Percentiles rank a stretch among this genome's conserved stretches.
Evolutionary conservation across 768 basidiomycete species (phyloP).

Genomic region (Omphalotus guepiniiformis): DNA sequence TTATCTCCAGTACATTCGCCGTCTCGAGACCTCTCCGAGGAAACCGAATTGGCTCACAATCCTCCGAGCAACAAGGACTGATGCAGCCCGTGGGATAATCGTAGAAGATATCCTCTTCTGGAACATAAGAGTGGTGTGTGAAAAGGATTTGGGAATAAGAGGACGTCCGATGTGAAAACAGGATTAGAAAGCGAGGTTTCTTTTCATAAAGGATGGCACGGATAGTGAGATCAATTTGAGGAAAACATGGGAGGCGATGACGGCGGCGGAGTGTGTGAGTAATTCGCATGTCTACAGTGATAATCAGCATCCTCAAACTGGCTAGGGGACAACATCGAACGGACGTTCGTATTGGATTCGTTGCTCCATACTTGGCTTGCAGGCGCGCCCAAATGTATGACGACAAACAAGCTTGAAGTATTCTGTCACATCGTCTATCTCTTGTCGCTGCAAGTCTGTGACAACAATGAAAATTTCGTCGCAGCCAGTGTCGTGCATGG

Average conservation of each 20-base stretch:
- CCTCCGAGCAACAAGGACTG: slow-evolving; percentile 74
- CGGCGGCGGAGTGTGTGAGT: slow-evolving; percentile 63
- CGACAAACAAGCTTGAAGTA: slow-evolving; percentile 75
- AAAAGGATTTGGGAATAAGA: slow-evolving; percentile 82
- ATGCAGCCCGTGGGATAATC: slow-evolving; percentile 79
- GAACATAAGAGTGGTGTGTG: slow-evolving; percentile 66
- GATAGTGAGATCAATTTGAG: slow-evolving; percentile 74
- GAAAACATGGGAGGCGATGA: slow-evolving; percentile 74
- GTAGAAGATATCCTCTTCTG: slow-evolving; percentile 66
- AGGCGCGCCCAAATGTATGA: slow-evolving; percentile 54
- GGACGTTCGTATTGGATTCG: slow-evolving; percentile 69
- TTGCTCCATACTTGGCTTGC: slow-evolving; percentile 63
- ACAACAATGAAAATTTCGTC: slow-evolving; percentile 78
- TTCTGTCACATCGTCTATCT: slow-evolving; percentile 77
- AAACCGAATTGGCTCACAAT: slow-evolving; percentile 81
- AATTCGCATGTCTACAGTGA: slow-evolving; percentile 57
- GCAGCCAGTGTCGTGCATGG: slow-evolving; percentile 78
- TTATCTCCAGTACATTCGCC: slow-evolving; percentile 60
- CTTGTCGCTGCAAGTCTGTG: slow-evolving; percentile 72
- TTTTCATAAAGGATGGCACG: slow-evolving; percentile 76
- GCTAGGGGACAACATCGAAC: slow-evolving; percentile 24
- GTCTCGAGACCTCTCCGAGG: slow-evolving; percentile 59
- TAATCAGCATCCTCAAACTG: too few relatives aligned
- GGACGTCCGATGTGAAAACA: slow-evolving; percentile 77
- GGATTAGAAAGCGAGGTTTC: slow-evolving; percentile 68